phyloP scores from a whole-genome alignment of 495 filamentous ascomycete genomes.

The Letharia columbiana region DNA sequence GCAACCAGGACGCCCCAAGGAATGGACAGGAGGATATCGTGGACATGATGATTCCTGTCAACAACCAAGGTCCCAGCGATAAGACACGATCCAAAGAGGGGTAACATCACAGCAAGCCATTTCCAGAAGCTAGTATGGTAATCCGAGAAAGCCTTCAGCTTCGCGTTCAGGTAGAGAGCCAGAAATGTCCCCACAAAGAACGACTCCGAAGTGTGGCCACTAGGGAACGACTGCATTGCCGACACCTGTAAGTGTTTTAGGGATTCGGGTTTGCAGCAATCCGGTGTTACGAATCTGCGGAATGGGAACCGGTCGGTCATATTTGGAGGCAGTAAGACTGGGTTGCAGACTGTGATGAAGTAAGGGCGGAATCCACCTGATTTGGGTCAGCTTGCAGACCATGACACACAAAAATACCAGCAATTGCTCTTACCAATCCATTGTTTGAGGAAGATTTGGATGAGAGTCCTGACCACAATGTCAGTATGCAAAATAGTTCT shows the following conservation, averaged over 20 bases:
- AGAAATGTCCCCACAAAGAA: conserved; percentile 52
- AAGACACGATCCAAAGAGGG: conserved; percentile 32
- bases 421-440: conserved; percentile 11
- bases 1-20: conserved; percentile 16
- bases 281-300: not conserved
- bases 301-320: not conserved
- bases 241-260: not conserved
- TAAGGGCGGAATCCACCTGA: conserved; percentile 15
- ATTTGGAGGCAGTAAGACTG: not conserved
- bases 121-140: conserved; percentile 41
- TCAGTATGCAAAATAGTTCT: not conserved
- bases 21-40: conserved; percentile 18
- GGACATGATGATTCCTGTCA: conserved; percentile 17
- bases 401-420: not conserved
- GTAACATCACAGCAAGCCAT: conserved; percentile 31
- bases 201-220: conserved; percentile 49
- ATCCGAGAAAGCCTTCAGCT: conserved; percentile 52
- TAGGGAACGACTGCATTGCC: conserved; percentile 51
- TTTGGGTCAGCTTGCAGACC: not conserved
- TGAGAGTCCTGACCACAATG: conserved; percentile 7
- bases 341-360: conserved; percentile 20
- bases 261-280: not conserved
- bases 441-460: conserved; percentile 19
- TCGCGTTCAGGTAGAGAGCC: conserved; percentile 56
- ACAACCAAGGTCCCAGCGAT: conserved; percentile 21